These are phyloP conservation scores for Xerocomus brunneocitrinus DNA, from an alignment of 768 basidiomycete species.

Conservation along the genomic window DNA sequence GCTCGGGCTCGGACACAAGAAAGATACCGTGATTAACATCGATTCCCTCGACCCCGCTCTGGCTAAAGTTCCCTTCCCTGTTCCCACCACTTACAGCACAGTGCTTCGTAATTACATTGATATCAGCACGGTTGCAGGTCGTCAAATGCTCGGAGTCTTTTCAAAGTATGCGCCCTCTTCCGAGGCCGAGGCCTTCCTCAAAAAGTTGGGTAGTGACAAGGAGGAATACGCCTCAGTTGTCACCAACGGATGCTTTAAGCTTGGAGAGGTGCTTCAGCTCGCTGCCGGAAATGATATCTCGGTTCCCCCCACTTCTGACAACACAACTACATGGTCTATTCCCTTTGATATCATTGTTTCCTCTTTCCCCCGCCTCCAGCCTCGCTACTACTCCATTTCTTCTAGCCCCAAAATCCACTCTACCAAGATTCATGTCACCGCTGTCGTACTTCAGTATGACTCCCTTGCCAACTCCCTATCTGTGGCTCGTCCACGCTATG, in stretches of 20 bases:
- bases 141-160: conserved; percentile 85
- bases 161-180: conserved; percentile 85
- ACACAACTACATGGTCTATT: conserved; percentile 83
- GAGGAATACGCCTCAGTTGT: conserved; percentile 79
- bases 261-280: conserved; percentile 89
- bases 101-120: conserved; percentile 97
- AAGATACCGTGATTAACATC: conserved; percentile 81
- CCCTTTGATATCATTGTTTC: conserved; percentile 98
- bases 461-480: conserved; percentile 52
- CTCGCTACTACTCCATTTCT: conserved; percentile 98
- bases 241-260: conserved; percentile 77
- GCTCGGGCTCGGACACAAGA: conserved; percentile 79
- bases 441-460: conserved; percentile 92
- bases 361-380: conserved; percentile 88
- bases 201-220: conserved; percentile 80
- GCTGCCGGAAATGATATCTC: conserved; percentile 76
- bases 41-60: conserved; percentile 97
- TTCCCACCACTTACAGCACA: conserved; percentile 89
- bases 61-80: conserved; percentile 98
- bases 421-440: conserved; percentile 89
- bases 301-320: conserved; percentile 54
- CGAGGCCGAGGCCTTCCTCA: conserved; percentile 68
- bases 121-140: conserved; percentile 89
- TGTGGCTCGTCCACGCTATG: conserved; percentile 67
- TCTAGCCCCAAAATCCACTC: conserved; percentile 92